Evolutionary conservation across 2,329 filamentous ascomycete genomes (phyloP).

Genomic region (Leptoxyphium fumago): DNA sequence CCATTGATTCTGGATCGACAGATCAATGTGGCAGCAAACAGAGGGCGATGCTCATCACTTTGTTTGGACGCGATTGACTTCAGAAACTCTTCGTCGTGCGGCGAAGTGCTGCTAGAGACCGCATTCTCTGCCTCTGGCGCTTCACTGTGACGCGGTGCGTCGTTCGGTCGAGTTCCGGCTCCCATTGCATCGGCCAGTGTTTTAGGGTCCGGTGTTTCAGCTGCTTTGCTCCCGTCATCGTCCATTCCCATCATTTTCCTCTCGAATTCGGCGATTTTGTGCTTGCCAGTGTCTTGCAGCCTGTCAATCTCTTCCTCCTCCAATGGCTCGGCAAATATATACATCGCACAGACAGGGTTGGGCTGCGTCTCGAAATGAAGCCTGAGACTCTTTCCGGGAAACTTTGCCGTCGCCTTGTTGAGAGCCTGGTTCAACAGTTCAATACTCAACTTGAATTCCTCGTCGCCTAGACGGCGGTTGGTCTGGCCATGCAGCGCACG

Average conservation of each 20-base stretch:
- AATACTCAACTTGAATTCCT: constrained; percentile 74
- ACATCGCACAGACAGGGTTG: constrained; percentile 37
- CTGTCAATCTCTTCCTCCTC: constrained; percentile 52
- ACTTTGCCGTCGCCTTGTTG: constrained; percentile 58
- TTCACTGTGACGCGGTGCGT: background rate
- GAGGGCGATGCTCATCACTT: constrained; percentile 11
- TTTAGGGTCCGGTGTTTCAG: constrained; percentile 4
- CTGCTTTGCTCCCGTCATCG: constrained; percentile 6
- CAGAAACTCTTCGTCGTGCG: constrained; percentile 5
- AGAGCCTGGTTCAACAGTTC: constrained; percentile 65
- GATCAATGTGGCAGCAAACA: constrained; percentile 58
- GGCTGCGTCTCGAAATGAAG: constrained; percentile 32
- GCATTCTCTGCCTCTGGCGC: background rate
- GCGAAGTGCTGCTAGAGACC: constrained; percentile 1
- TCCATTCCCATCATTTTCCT: constrained; percentile 25
- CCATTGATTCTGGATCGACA: constrained; percentile 61
- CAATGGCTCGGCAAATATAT: constrained; percentile 81
- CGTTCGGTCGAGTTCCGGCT: background rate
- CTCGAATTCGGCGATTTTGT: constrained; percentile 55
- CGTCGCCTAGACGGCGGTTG: constrained; percentile 54
- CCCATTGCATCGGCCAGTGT: constrained; percentile 1
- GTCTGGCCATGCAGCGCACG: constrained; percentile 66
- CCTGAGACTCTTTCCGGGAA: constrained; percentile 43
- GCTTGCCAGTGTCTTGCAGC: constrained; percentile 56
- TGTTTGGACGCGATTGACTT: background rate